Conservation (phyloP, 148 eudicot species). For the Vaccinium macrocarpon region DNA sequence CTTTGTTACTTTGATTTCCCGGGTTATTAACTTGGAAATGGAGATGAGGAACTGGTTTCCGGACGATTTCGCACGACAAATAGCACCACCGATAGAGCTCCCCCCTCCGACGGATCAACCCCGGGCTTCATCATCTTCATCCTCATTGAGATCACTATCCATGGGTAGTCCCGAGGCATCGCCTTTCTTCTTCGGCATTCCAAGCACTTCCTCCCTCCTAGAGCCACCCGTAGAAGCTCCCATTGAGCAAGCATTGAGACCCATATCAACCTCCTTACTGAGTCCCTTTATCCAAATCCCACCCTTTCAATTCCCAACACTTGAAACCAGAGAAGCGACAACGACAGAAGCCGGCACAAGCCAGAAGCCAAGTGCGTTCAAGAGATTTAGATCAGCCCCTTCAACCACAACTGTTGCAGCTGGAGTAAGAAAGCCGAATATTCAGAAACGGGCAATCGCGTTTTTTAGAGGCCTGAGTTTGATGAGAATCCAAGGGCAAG, state of each 20-base stretch:
- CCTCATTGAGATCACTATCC: conserved; percentile 33
- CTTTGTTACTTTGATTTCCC: neutral
- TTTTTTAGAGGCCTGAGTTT: conserved; percentile 41
- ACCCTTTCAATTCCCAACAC: conserved; percentile 34
- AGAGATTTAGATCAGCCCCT: conserved; percentile 26
- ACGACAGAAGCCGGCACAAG: conserved; percentile 30
- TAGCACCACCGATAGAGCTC: conserved; percentile 21
- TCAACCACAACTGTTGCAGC: neutral
- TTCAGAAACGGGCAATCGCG: conserved; percentile 43
- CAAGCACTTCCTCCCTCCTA: conserved; percentile 17
- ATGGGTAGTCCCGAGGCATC: conserved; percentile 51
- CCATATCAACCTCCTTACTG: conserved; percentile 27
- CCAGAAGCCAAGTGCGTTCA: conserved; percentile 47
- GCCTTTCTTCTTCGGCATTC: conserved; percentile 37
- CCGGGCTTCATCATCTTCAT: conserved; percentile 48
- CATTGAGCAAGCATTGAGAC: conserved; percentile 8
- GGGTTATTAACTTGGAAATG: conserved; percentile 53
- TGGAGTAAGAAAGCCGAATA: conserved; percentile 34
- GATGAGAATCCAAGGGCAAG: conserved; percentile 28
- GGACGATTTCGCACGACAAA: conserved; percentile 31
- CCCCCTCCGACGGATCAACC: conserved; percentile 29
- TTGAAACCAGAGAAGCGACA: conserved; percentile 48
- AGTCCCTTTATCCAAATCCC: conserved; percentile 25
- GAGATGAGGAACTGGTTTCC: conserved; percentile 49
- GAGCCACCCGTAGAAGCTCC: conserved; percentile 17